A percentile compares a stretch with the other conserved stretches of the same genome.
phyloP scores from a whole-genome alignment of 306 rosid species.

The Sechiopsis laciniata region DNA sequence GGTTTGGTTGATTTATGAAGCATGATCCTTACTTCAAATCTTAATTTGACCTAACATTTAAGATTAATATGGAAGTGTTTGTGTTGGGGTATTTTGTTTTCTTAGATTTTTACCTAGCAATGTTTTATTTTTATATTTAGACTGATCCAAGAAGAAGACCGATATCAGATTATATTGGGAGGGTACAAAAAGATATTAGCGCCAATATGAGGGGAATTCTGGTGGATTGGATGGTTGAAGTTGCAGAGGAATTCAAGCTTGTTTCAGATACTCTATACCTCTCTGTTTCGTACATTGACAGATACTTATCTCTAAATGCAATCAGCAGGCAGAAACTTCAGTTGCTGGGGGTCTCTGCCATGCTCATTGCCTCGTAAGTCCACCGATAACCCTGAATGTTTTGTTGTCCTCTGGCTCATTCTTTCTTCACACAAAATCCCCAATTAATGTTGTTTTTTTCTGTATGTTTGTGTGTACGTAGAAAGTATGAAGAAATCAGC shows the following conservation, averaged over 20 bases:
- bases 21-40: no score
- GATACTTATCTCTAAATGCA: constrained; percentile 43
- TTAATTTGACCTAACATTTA: not conserved
- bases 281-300: constrained; percentile 55
- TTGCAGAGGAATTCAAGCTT: constrained; percentile 77
- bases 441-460: not conserved
- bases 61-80: no score
- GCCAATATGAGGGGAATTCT: constrained; percentile 67
- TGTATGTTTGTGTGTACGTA: constrained; percentile 16
- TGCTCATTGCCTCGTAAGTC: constrained; percentile 84
- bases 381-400: not conserved
- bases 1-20: no score
- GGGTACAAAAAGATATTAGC: constrained; percentile 56
- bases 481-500: constrained; percentile 85
- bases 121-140: constrained; percentile 30
- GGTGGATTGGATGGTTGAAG: constrained; percentile 93
- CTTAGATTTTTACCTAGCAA: not conserved
- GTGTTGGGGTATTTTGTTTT: no score
- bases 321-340: constrained; percentile 54
- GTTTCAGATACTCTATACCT: constrained; percentile 69
- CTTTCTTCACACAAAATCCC: not conserved
- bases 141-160: constrained; percentile 59
- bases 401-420: not conserved
- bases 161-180: constrained; percentile 51
- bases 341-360: constrained; percentile 65